These are phyloP conservation scores for Phytophthora multivora DNA, from an alignment of 352 stramenopile species.

Conservation along the genomic window DNA sequence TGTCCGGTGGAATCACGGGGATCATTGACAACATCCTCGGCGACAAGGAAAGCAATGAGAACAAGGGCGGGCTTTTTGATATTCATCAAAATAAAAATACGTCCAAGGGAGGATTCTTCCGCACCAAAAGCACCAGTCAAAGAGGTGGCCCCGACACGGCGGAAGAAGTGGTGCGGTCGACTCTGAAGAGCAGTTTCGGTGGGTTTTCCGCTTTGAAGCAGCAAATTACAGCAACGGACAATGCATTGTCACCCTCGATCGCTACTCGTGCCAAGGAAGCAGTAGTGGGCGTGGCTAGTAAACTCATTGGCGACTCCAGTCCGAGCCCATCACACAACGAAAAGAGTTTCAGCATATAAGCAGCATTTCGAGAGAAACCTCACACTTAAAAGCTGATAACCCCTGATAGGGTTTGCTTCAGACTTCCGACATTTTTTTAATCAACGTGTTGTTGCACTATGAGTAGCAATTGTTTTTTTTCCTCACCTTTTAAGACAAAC, in stretches of 20 bases:
- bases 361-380: neutral
- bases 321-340: conserved; percentile 7
- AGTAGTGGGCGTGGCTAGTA: conserved; percentile 19
- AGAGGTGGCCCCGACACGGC: conserved; percentile 6
- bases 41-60: conserved; percentile 2
- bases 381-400: no score
- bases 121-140: conserved; percentile 1
- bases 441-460: no score
- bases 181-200: conserved; percentile 29
- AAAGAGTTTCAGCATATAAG: conserved; percentile 9
- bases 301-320: conserved; percentile 15
- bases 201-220: conserved; percentile 30
- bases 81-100: neutral
- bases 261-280: conserved; percentile 24
- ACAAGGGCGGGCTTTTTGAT: neutral
- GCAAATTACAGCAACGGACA: conserved; percentile 31
- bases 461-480: no score
- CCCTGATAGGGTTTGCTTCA: no score
- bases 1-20: conserved; percentile 1
- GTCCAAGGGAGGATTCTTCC: conserved; percentile 7
- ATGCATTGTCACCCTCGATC: conserved; percentile 24
- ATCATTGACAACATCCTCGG: conserved; percentile 24
- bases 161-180: conserved; percentile 29
- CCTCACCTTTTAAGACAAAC: no score
- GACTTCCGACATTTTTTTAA: no score